Percentiles rank a stretch among this genome's conserved stretches.
These are phyloP conservation scores for Colletotrichum liaoningense DNA, from an alignment of 2,329 filamentous ascomycete genomes.

Conservation along the genomic window DNA sequence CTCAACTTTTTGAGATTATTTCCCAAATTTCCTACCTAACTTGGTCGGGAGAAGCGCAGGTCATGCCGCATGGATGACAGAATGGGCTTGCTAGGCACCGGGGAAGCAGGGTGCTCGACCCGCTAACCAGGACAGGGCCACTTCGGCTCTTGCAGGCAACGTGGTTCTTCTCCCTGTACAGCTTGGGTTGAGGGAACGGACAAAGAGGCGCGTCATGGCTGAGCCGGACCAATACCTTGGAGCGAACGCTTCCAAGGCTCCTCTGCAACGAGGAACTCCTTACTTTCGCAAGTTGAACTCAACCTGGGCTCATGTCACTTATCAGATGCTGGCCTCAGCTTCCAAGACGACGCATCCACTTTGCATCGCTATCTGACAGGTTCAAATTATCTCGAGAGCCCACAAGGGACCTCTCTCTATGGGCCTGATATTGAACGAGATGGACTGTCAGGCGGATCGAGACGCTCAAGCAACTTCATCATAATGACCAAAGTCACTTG, in stretches of 20 bases:
- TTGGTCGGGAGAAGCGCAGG: constrained; percentile 19
- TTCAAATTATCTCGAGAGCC: neutral
- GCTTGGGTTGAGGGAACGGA: constrained; percentile 22
- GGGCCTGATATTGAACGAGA: constrained; percentile 3
- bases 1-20: constrained; percentile 21
- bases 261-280: constrained; percentile 6
- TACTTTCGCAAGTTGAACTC: constrained; percentile 17
- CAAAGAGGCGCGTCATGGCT: constrained; percentile 26
- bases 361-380: neutral
- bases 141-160: constrained; percentile 28
- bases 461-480: neutral
- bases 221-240: neutral
- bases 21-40: constrained; percentile 10
- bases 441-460: constrained; percentile 11
- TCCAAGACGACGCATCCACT: constrained; percentile 4
- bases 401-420: neutral
- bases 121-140: constrained; percentile 29
- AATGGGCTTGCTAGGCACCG: constrained; percentile 31
- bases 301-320: constrained; percentile 19
- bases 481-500: neutral
- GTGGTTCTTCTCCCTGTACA: constrained; percentile 13
- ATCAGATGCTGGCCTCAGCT: constrained; percentile 25
- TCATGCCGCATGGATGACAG: constrained; percentile 24
- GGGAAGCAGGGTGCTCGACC: constrained; percentile 32
- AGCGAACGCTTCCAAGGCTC: neutral